Conservation (phyloP, 176 grass and related monocot species). For the Carex pumila region DNA sequence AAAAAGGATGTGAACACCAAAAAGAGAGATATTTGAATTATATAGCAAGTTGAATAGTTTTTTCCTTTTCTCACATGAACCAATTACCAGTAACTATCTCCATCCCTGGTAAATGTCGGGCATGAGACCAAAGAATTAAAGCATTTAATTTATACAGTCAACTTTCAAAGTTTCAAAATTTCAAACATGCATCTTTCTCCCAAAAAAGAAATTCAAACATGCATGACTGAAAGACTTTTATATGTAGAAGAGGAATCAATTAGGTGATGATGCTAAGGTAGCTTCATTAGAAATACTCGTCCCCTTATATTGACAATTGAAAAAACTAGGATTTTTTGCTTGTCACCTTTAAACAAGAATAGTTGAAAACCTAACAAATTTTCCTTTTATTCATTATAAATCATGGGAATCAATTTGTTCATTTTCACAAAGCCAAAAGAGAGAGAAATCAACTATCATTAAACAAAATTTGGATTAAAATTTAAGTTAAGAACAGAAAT, state of each 20-base stretch:
- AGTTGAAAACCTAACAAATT: not conserved
- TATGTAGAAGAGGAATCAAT: not conserved
- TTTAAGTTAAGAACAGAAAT: not conserved
- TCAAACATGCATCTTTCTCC: too few species aligned
- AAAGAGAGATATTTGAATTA: not conserved
- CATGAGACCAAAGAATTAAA: not conserved
- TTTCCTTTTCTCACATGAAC: not conserved
- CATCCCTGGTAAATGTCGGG: not conserved
- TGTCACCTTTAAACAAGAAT: not conserved
- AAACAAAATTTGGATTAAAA: not conserved
- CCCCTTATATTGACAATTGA: not conserved
- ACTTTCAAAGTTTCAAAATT: not conserved
- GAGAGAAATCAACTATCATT: not conserved
- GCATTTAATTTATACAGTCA: not conserved
- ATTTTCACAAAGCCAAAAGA: not conserved
- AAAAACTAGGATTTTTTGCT: not conserved
- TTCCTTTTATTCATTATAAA: not conserved
- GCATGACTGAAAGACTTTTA: not conserved
- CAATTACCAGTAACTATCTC: not conserved
- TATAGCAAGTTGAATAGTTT: not conserved
- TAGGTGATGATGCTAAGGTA: not conserved
- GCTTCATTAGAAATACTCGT: constrained; percentile 2
- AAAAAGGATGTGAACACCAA: not conserved
- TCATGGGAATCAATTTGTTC: not conserved
- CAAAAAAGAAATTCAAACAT: too few species aligned